Evolutionary conservation across 306 rosid genomes (phyloP).

Genomic region (Astragalus glycyphyllos): DNA sequence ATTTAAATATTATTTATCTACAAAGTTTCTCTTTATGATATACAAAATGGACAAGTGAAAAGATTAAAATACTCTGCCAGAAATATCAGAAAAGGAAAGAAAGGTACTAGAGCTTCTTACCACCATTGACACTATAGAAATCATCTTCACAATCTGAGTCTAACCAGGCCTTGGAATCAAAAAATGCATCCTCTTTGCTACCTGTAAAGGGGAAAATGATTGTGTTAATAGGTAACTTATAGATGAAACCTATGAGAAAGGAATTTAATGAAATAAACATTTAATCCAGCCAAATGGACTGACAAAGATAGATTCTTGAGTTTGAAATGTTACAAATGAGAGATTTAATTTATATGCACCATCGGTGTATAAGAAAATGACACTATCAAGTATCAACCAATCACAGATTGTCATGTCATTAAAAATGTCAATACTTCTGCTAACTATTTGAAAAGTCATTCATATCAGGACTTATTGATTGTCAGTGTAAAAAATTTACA

Average conservation of each 20-base stretch:
- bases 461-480: too few species aligned
- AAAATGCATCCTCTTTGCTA: constrained; percentile 86
- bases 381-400: too few species aligned
- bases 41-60: neutral
- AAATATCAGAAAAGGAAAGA: constrained; percentile 13
- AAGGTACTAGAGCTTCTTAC: constrained; percentile 56
- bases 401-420: too few species aligned
- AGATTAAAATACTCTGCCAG: constrained; percentile 14
- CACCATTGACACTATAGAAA: constrained; percentile 93
- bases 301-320: neutral
- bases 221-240: neutral
- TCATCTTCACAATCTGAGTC: constrained; percentile 97
- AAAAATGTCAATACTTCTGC: too few species aligned
- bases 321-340: neutral
- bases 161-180: constrained; percentile 83
- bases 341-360: too few species aligned
- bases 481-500: too few species aligned
- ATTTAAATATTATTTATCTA: neutral
- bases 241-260: constrained; percentile 7
- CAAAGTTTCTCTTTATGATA: neutral
- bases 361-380: too few species aligned
- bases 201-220: constrained; percentile 52
- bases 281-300: constrained; percentile 1
- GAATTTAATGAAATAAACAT: constrained; percentile 4
- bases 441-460: too few species aligned